Base-by-base conservation (phyloP, 257 asterid species). In the Gardenia jasminoides region DNA sequence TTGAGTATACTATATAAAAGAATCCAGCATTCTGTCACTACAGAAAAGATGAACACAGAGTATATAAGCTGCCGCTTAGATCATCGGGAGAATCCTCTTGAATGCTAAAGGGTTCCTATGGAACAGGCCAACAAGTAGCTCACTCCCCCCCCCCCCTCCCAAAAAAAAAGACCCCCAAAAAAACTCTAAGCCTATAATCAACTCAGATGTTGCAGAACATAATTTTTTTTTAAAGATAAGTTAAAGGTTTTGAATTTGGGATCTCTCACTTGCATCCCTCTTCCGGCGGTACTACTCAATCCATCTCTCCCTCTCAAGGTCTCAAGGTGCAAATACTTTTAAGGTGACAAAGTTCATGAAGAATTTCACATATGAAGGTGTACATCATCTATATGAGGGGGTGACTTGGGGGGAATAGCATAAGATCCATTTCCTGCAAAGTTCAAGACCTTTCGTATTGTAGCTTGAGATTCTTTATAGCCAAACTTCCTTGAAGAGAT, bases 371-470 rank as follows among this genome's bases (percentile, higher is more conserved):
- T 70, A 17, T 52, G n/a, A 3, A 31, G 72, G 65, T 30, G 76
- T 46, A 58, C 58, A 19, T 47, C 46, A 31, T 80, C 77, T 64
- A 75, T 30, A 19, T 16, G 46, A 68, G 84, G 84, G 61, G 84
- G 81, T 62, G 81, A 70, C 48, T 69, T 43, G 7, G 84, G 81
- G 67, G 84, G 75, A 62, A 70, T 26, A 61, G 84, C 78, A n/a
- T 17, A 41, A 36, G 17, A 44, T 7, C 41, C 9, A 12, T 70
- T 50, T 33, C 54, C 73, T 10, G 70, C 48, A 15, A 64, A 36
- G 10, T 64, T 73, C 81, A 81, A 20, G 41, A 71, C 44, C 36
- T 71, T 77, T 78, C 71, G 65, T 77, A 20, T 47, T 26, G 69
- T 70, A 43, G 73, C 10, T 46, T 68, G 80, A 74, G 83, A 22